Evolutionary conservation across 2,329 filamentous ascomycete genomes (phyloP), one percentile per base, ranked within the genome.

Genomic region (Arachnomyces sp.): DNA sequence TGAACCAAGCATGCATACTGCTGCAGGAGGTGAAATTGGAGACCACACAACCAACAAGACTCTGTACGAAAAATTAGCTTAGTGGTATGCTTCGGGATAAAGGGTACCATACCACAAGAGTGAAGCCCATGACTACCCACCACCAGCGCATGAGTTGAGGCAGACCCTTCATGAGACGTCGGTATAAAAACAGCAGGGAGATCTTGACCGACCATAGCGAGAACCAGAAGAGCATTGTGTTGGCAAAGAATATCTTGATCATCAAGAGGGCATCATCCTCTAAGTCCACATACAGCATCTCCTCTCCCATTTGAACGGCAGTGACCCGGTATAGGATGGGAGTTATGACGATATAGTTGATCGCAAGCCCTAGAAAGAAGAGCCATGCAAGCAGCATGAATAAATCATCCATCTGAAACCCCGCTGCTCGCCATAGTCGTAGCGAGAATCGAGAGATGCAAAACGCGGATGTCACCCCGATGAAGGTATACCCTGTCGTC

Each of bases 161-260:
- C 12, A 64, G 48, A 1, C 61, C 60, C 6, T 43, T 45, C 36
- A 66, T 48, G 12, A 67, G 45, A 15, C 58, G 54, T 33, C 59
- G 60, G 46, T 66, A 67, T 33, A 67, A 53, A 12, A 58, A 52
- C 36, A 68, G 49, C 28, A 68, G 49, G 4, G 58, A 60, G 15
- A 64, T 55, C 43, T 68, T 67, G 38, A 65, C 58, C 28, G 59
- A 52, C 61, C 61, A 67, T 4, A 67, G 52, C 13, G 56, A 57
- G 5, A 57, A 44, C 61, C 63, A 67, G 36, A 64, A 58, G 15
- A 61, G 51, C 33, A 64, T 55, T 3, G 57, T 59, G 13, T 58
- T 60, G 7, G 58, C 55, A 42, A 65, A 65, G 47, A 67, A 64
- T 14, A 65, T 51, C 36, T 59, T 59, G 14, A 60, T 54, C 37